Percentiles rank a stretch among this genome's conserved stretches.
phyloP scores from a whole-genome alignment of 345 rosid genomes.

The Melaleuca alternifolia region DNA sequence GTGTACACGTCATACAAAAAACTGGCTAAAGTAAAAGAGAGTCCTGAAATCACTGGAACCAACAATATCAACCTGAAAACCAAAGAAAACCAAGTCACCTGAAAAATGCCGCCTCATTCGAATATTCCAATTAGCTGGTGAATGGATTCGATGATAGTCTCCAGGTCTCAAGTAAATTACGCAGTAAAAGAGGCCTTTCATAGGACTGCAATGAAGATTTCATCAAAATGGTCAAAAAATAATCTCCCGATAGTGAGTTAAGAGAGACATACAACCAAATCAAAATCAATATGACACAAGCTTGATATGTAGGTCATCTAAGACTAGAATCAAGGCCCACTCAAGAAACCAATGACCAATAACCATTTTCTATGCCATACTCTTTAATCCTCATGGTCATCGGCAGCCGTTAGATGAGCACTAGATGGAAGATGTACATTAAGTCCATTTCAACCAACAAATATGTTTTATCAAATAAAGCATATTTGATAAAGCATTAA shows the following conservation, averaged over 20 bases:
- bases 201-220: slow-evolving; percentile 38
- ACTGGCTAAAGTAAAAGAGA: background rate
- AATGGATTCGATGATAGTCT: slow-evolving; percentile 88
- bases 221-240: background rate
- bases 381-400: background rate
- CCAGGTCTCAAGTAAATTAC: slow-evolving; percentile 91
- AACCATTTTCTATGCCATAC: background rate
- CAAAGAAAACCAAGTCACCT: slow-evolving; percentile 29
- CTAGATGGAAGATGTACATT: background rate
- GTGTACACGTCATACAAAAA: background rate
- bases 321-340: background rate
- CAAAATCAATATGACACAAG: background rate
- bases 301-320: background rate
- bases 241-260: background rate
- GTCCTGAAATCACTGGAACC: background rate
- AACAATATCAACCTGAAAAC: background rate
- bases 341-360: background rate
- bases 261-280: background rate
- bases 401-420: background rate
- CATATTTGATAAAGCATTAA: no score
- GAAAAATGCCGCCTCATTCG: slow-evolving; percentile 83
- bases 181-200: slow-evolving; percentile 87
- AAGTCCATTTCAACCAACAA: background rate
- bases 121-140: slow-evolving; percentile 88
- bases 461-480: background rate